phyloP scores from a whole-genome alignment of 2,329 filamentous ascomycete genomes.

The Botrytis pseudocinerea region DNA sequence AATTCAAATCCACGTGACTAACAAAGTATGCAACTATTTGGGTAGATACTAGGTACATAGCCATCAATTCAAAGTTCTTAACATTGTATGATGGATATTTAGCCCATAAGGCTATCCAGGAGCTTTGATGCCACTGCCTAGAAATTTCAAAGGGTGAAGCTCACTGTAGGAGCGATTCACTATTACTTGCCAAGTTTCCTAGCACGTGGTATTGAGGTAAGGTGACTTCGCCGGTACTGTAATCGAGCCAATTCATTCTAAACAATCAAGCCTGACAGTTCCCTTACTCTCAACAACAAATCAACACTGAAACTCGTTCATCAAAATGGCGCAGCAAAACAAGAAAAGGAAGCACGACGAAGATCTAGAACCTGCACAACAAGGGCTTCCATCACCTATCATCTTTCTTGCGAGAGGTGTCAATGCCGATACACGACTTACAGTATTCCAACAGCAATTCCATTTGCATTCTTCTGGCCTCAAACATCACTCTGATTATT shows the following conservation, averaged over 20 bases:
- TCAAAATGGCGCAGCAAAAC: not conserved
- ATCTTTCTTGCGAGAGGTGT: not conserved
- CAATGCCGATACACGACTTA: not conserved
- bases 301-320: not conserved
- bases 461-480: not conserved
- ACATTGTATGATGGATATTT: not conserved
- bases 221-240: too few species aligned
- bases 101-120: not conserved
- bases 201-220: too few species aligned
- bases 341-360: not conserved
- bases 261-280: not conserved
- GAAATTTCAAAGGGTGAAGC: not conserved
- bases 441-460: not conserved
- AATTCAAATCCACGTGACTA: not conserved
- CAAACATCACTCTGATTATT: not conserved
- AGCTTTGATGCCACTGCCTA: not conserved
- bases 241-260: not conserved
- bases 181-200: too few species aligned
- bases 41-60: too few species aligned
- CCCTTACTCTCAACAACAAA: not conserved
- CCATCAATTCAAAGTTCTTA: too few species aligned
- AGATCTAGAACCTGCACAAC: not conserved
- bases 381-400: not conserved
- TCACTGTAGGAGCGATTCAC: too few species aligned
- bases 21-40: not conserved